These are phyloP conservation scores for Fusarium humuli DNA, from an alignment of 2,329 filamentous ascomycete genomes.

Conservation along the genomic window DNA sequence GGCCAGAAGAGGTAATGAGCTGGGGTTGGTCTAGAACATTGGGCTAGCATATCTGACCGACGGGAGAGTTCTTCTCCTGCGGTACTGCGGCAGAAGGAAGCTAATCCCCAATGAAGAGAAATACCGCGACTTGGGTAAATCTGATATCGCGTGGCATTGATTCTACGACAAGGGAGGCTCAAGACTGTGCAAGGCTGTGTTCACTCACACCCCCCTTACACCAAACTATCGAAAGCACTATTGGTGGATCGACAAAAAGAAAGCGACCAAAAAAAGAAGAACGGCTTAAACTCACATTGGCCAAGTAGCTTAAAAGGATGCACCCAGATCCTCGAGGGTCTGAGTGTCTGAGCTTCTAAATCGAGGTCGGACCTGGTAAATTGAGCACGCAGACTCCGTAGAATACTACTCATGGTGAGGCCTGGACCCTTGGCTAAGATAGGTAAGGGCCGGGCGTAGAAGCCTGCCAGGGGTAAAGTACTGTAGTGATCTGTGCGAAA, in stretches of 20 bases:
- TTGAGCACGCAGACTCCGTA: slow-evolving; percentile 20
- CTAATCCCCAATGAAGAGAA: background rate
- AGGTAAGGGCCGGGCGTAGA: slow-evolving; percentile 14
- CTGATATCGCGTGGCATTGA: background rate
- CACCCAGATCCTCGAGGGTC: slow-evolving; percentile 3
- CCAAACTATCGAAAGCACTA: slow-evolving; percentile 15
- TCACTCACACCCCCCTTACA: background rate
- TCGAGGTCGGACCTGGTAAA: slow-evolving; percentile 21
- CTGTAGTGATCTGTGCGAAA: background rate
- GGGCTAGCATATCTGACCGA: slow-evolving; percentile 1
- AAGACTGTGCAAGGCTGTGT: background rate
- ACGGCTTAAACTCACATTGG: slow-evolving; percentile 8
- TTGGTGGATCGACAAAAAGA: background rate
- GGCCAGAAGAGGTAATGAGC: background rate
- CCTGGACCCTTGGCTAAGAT: background rate
- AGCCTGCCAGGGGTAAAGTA: background rate
- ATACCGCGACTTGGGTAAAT: background rate
- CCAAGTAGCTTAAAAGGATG: slow-evolving; percentile 21
- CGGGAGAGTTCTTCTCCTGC: background rate
- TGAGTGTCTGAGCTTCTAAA: slow-evolving; percentile 27
- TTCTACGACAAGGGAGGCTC: background rate
- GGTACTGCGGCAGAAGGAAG: background rate
- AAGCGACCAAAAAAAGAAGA: background rate
- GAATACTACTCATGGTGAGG: slow-evolving; percentile 5
- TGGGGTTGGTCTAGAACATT: slow-evolving; percentile 16